A percentile compares a stretch with the other conserved stretches of the same genome.
These are phyloP conservation scores for Suillus tomentosus DNA, from an alignment of 768 basidiomycete genomes.

Conservation along the genomic window DNA sequence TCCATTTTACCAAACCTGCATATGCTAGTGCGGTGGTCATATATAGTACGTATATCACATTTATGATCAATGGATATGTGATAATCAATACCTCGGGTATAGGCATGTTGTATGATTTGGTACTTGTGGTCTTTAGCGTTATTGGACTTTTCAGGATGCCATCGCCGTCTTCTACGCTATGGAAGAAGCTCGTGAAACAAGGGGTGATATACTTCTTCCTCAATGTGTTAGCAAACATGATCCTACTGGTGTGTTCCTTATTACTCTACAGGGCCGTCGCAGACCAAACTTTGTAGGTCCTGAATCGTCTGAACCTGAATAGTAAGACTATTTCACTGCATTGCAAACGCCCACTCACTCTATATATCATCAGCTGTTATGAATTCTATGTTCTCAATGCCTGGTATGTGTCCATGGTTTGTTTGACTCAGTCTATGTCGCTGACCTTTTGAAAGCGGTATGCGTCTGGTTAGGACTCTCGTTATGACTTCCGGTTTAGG, in stretches of 20 bases:
- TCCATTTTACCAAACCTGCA: not conserved
- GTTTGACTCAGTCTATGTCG: not conserved
- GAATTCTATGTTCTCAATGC: not conserved
- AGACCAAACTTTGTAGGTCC: not conserved
- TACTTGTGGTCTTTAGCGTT: not conserved
- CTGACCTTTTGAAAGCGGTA: not conserved
- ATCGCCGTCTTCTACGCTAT: not conserved
- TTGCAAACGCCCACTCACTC: not conserved
- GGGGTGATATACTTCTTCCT: not conserved
- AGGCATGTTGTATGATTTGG: not conserved
- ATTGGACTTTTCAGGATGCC: not conserved
- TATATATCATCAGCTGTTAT: not conserved
- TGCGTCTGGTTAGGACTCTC: constrained; percentile 5
- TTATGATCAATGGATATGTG: not conserved
- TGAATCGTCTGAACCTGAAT: not conserved
- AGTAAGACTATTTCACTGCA: not conserved
- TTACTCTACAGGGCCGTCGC: not conserved
- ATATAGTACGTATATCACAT: not conserved
- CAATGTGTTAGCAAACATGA: not conserved
- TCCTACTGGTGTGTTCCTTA: not conserved
- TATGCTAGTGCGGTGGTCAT: not conserved
- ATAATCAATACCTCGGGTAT: not conserved
- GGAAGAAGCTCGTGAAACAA: constrained; percentile 5
- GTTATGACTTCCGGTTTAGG: not conserved
- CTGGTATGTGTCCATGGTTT: not conserved